Conservation (phyloP, 1,284 basidiomycete species). For the Phellinidium pouzarii region DNA sequence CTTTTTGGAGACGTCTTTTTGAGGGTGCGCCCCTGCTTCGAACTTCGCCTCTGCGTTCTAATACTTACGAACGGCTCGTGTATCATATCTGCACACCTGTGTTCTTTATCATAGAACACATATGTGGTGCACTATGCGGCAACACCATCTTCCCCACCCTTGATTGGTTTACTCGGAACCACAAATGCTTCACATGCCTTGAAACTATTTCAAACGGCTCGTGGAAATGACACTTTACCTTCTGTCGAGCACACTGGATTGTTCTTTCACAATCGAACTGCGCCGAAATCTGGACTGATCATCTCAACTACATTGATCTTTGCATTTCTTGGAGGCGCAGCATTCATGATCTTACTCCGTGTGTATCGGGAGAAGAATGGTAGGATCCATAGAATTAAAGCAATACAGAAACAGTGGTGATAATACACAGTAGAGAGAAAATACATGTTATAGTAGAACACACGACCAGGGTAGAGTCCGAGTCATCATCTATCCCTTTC, state of each 20-base stretch:
- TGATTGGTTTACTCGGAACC: slow-evolving; percentile 41
- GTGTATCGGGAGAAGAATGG: slow-evolving; percentile 13
- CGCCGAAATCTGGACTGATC: slow-evolving; percentile 1
- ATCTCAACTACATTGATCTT: slow-evolving; percentile 5
- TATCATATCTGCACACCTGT: background rate
- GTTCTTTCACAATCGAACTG: slow-evolving; percentile 7
- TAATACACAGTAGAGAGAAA: slow-evolving; percentile 1
- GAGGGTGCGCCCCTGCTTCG: slow-evolving; percentile 33
- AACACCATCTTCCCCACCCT: slow-evolving; percentile 36
- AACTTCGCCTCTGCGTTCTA: background rate
- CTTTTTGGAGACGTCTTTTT: slow-evolving; percentile 52
- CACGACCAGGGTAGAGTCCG: background rate
- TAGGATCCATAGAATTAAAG: background rate
- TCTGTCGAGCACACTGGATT: slow-evolving; percentile 19
- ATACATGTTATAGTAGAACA: background rate
- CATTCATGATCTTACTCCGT: slow-evolving; percentile 14
- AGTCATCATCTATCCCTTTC: background rate
- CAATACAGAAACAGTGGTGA: slow-evolving; percentile 6
- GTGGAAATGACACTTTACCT: slow-evolving; percentile 38
- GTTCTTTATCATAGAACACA: slow-evolving; percentile 37
- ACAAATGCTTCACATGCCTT: slow-evolving; percentile 37
- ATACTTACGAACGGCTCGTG: background rate
- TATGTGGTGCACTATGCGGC: slow-evolving; percentile 44
- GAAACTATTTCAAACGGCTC: slow-evolving; percentile 34
- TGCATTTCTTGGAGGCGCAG: slow-evolving; percentile 10